Percentiles rank a stretch among this genome's conserved stretches.
phyloP scores from a whole-genome alignment of 1,284 basidiomycete genomes.

The Phellinidium pouzarii region DNA sequence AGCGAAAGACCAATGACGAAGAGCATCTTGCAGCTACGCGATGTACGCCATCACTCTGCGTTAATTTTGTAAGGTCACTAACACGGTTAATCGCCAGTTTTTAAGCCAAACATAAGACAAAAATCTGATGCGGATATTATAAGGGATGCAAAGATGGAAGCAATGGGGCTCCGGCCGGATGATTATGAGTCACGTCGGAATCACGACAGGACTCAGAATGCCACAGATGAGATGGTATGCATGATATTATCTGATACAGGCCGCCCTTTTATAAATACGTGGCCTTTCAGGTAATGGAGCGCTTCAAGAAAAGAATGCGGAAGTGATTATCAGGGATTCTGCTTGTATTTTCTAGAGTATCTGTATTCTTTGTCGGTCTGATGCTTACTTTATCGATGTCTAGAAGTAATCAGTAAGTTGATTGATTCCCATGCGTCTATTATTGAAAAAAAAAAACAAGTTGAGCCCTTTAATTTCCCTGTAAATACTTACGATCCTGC shows the following conservation, averaged over 20 bases:
- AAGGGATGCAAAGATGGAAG: slow-evolving; percentile 77
- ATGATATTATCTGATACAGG: background rate
- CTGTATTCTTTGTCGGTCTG: too few relatives aligned
- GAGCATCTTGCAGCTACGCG: slow-evolving; percentile 76
- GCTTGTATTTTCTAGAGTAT: slow-evolving; percentile 13
- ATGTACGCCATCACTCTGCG: slow-evolving; percentile 48
- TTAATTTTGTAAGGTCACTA: background rate
- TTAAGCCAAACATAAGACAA: slow-evolving; percentile 67
- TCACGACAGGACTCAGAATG: slow-evolving; percentile 66
- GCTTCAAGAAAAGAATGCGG: slow-evolving; percentile 82
- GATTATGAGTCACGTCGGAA: slow-evolving; percentile 41
- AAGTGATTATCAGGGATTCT: slow-evolving; percentile 33
- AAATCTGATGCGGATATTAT: slow-evolving; percentile 85
- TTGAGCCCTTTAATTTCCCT: too few relatives aligned
- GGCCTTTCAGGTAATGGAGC: slow-evolving; percentile 64
- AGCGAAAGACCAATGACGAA: slow-evolving; percentile 52
- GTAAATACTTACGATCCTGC: too few relatives aligned
- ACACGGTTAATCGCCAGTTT: slow-evolving; percentile 47
- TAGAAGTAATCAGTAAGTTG: background rate
- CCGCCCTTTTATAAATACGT: background rate
- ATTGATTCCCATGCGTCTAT: too few relatives aligned
- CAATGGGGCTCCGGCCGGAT: slow-evolving; percentile 64
- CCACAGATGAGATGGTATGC: slow-evolving; percentile 83
- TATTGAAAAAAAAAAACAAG: too few relatives aligned
- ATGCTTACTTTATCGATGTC: background rate